Base-by-base conservation (phyloP, 495 filamentous ascomycete genomes). In the Hapsidospora chrysogenum region DNA sequence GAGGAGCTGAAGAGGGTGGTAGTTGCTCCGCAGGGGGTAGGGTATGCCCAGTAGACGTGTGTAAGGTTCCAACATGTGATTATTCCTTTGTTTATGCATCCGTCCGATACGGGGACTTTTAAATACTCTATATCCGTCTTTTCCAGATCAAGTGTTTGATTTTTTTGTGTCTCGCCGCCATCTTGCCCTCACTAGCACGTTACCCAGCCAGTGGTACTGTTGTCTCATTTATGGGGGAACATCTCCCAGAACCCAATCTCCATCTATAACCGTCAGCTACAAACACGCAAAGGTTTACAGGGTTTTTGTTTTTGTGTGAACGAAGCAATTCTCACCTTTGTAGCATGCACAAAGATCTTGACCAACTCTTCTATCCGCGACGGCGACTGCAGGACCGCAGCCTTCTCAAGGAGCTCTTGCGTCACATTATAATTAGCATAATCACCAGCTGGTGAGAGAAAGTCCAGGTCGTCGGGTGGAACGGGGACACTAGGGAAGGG, bases 201-300 rank as follows among this genome's bases (percentile, higher is more conserved):
- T n/a, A n/a, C n/a, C n/a, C n/a, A n/a, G n/a, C n/a, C n/a, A n/a
- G n/a, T n/a, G n/a, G n/a, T n/a, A n/a, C n/a, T n/a, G n/a, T n/a
- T n/a, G n/a, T n/a, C n/a, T n/a, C n/a, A 36, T 36, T 36, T 36
- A 22, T 29, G 45, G 18, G 53, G 50, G 22, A 55, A 62, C 81
- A 92, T 89, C 34, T 85, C 74, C 85, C 85, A 92, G 56, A 93
- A 92, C 1, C 70, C 76, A 44, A 75, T 77, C 55, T 92, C 85
- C 69, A 93, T 75, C 72, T 92, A 19, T 28, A 13, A 17, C 32
- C 11, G 31, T 29, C 41, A n/a, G n/a, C n/a, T n/a, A n/a, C n/a
- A n/a, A n/a, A 61, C 40, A 61, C 31, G 47, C 36, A 39, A 15
- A 17, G 10, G 16, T 27, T 34, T 3, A 17, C 20, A 25, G 29